Conservation (phyloP, 495 filamentous ascomycete species). For the Podospora pseudopauciseta region DNA sequence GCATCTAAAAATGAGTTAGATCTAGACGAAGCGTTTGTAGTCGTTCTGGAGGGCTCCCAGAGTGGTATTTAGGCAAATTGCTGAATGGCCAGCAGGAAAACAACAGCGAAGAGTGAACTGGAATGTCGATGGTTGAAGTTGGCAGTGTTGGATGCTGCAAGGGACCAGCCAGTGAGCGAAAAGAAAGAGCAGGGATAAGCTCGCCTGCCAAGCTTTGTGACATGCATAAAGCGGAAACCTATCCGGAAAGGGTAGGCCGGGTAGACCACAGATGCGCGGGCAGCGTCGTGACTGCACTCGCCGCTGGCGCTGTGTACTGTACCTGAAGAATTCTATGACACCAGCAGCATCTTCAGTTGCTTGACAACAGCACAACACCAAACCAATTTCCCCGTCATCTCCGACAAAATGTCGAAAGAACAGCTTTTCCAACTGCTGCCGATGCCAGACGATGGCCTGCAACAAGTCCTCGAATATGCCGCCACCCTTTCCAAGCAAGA, state of each 20-base stretch:
- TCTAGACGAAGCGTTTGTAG: too few species aligned
- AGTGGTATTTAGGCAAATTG: not conserved
- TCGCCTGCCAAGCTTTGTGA: not conserved
- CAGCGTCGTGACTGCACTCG: not conserved
- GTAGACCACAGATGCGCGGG: not conserved
- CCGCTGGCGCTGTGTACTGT: not conserved
- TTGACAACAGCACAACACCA: not conserved
- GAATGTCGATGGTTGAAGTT: not conserved
- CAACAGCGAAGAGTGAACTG: not conserved
- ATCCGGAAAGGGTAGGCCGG: not conserved
- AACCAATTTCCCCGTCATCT: not conserved
- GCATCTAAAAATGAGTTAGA: too few species aligned
- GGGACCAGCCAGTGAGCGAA: not conserved
- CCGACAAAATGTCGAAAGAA: constrained; percentile 52
- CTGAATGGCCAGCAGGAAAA: not conserved
- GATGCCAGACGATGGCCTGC: constrained; percentile 76
- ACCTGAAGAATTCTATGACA: not conserved
- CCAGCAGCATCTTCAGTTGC: too few species aligned
- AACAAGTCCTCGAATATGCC: constrained; percentile 78
- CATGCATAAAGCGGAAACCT: not conserved
- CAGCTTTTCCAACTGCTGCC: constrained; percentile 76
- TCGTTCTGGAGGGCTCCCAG: not conserved
- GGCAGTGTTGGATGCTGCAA: not conserved
- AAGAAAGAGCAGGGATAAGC: not conserved
- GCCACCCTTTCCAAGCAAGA: constrained; percentile 63